Conservation (phyloP, 169 alveolate genomes). For the Plasmodium billcollinsi region DNA sequence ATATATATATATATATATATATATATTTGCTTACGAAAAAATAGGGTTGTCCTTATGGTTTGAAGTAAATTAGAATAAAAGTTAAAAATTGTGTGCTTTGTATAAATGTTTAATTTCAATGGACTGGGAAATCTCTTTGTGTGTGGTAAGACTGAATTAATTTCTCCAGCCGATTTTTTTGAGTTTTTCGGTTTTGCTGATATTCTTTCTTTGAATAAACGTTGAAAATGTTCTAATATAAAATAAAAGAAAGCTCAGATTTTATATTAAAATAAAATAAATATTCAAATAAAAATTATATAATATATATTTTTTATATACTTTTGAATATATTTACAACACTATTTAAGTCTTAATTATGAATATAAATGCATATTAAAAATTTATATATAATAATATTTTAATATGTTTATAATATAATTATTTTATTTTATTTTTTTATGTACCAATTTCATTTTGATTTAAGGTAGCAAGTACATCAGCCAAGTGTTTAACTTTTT, state of each 20-base stretch:
- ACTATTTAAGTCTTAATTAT: neutral
- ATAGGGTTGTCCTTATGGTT: constrained; percentile 26
- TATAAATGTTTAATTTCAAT: constrained; percentile 24
- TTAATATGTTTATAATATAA: neutral
- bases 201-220: constrained; percentile 68
- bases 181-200: constrained; percentile 73
- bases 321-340: neutral
- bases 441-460: constrained; percentile 74
- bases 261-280: neutral
- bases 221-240: constrained; percentile 35
- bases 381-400: neutral
- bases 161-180: constrained; percentile 21
- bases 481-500: constrained; percentile 52
- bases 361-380: neutral
- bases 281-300: neutral
- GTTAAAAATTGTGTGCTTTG: constrained; percentile 33
- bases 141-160: constrained; percentile 25
- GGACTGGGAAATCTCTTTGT: constrained; percentile 56
- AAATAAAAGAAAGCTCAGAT: too few species aligned
- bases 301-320: neutral
- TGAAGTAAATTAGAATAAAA: constrained; percentile 55
- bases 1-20: too few species aligned
- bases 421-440: neutral
- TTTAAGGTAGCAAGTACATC: constrained; percentile 48
- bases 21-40: constrained; percentile 18